These are phyloP conservation scores for Fraxinus angustifolia DNA, from an alignment of 305 asterid species.

Conservation along the genomic window DNA sequence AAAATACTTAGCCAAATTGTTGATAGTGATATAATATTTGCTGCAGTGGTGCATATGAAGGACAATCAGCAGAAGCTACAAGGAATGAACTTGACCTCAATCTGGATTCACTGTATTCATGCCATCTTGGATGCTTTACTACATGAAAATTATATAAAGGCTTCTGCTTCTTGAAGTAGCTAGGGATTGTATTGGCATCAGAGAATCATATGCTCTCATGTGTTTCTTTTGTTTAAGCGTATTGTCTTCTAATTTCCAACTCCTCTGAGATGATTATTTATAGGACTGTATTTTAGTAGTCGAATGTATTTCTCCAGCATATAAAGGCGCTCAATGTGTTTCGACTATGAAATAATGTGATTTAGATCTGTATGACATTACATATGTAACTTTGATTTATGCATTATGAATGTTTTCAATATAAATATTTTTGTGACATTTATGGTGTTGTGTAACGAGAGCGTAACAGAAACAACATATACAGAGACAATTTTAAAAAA, in stretches of 20 bases:
- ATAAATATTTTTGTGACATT: not conserved
- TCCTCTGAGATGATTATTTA: not conserved
- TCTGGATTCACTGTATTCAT: constrained; percentile 71
- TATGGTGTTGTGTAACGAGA: not conserved
- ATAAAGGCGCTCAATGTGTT: not conserved
- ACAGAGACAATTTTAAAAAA: too few relatives aligned
- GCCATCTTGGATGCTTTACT: constrained; percentile 75
- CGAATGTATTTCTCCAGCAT: not conserved
- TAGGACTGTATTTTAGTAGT: not conserved
- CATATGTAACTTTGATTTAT: not conserved
- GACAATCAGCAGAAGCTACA: constrained; percentile 35
- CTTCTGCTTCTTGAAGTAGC: not conserved
- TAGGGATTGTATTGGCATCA: not conserved
- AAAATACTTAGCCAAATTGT: not conserved
- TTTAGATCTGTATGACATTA: not conserved
- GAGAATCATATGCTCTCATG: not conserved
- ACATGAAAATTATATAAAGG: constrained; percentile 9
- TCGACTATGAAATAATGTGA: not conserved
- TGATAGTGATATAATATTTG: not conserved
- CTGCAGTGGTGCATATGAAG: constrained; percentile 42
- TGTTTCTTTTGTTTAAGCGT: not conserved
- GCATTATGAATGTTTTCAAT: not conserved
- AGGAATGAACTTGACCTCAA: constrained; percentile 67
- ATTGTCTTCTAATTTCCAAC: not conserved
- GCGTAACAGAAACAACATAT: too few relatives aligned